Base-by-base conservation (phyloP, 1,139 yeast genomes). In the Candida albicans region DNA sequence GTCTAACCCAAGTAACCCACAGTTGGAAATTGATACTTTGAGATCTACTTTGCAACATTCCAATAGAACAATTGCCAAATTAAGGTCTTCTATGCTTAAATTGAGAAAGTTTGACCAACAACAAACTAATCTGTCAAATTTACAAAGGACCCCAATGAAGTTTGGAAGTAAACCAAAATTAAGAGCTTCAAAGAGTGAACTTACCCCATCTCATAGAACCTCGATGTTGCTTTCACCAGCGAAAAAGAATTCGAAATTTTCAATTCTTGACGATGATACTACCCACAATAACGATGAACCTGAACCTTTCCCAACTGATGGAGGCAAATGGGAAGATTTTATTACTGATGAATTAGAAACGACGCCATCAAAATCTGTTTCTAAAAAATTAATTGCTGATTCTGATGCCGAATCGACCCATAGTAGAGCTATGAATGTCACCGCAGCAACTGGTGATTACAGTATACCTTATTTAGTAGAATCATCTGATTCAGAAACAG, bases 41-140 rank as follows among this genome's bases (percentile, higher is more conserved):
- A 73, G 77, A 51, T 77, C 87, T 0, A 82, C 87, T 11, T 69
- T 88, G 52, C 73, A 73, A 25, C 87, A 79, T 60, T 86, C 93
- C 4, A 82, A 84, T 54, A 73, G 77, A 48, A 76, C 81, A 0
- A 80, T 82, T 44, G 65, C 78, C 10, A 79, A 76, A 53, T 68
- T 83, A 49, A 74, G 84, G 58, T 62, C 74, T 11, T 73, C 73
- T 4, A 61, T 80, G 12, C 57, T 77, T 49, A 80, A 76, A 56
- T 52, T 65, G 25, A 75, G 72, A 53, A 50, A 45, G 32, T 18
- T 18, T 18, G 57, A 49, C 39, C 51, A 44, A 50, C 45, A 37
- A 34, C 39, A 33, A 40, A 51, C 35, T 46, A 57, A 46, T 31
- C 40, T 34, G 30, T 43, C 22, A 31, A 49, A 46, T 37, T 39